Evolutionary conservation across 1,139 yeast genomes (phyloP).

Genomic region (Pichia sp.): DNA sequence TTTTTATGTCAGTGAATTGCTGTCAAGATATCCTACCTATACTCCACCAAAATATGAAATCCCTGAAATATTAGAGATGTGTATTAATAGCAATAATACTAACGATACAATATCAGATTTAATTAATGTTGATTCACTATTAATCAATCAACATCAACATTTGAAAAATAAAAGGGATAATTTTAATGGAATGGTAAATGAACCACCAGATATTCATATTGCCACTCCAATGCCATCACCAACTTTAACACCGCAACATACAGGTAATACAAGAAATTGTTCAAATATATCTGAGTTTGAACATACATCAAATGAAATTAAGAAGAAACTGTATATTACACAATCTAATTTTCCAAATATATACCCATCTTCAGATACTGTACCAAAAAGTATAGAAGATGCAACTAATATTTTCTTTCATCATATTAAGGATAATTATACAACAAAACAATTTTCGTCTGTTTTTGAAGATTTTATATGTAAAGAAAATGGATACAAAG

Average conservation of each 20-base stretch:
- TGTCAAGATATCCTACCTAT: constrained; percentile 69
- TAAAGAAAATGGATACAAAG: constrained; percentile 53
- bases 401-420: constrained; percentile 61
- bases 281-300: constrained; percentile 26
- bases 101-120: constrained; percentile 17
- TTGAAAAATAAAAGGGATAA: constrained; percentile 14
- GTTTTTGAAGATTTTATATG: constrained; percentile 46
- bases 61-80: constrained; percentile 42
- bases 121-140: constrained; percentile 45
- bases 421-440: constrained; percentile 60
- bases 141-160: constrained; percentile 27
- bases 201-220: constrained; percentile 49
- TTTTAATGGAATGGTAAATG: constrained; percentile 28
- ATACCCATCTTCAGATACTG: constrained; percentile 46
- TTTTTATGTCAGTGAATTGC: constrained; percentile 67
- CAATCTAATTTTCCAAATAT: constrained; percentile 76
- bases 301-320: constrained; percentile 51
- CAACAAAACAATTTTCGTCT: constrained; percentile 43
- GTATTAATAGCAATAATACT: constrained; percentile 27
- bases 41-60: constrained; percentile 41
- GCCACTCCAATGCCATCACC: constrained; percentile 93
- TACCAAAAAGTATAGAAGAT: constrained; percentile 74
- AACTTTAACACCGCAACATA: constrained; percentile 50
- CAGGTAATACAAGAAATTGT: constrained; percentile 29
- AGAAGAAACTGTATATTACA: constrained; percentile 70